A percentile compares a stretch with the other conserved stretches of the same genome.
Conservation (phyloP, 306 rosid genomes). For the Vigna unguiculata region DNA sequence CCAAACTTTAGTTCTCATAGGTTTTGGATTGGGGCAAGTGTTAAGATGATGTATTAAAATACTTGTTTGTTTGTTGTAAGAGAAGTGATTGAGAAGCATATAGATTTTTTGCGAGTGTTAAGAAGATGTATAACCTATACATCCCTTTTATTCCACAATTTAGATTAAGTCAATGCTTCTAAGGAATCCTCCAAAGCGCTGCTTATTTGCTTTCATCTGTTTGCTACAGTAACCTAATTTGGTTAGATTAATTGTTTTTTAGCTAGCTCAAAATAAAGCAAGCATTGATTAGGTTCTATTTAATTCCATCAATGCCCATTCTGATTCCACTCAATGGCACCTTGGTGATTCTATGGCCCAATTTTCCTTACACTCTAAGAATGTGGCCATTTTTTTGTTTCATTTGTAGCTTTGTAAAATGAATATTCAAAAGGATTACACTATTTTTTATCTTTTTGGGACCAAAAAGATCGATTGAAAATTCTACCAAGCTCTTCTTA, state of each 20-base stretch:
- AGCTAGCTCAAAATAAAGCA: slow-evolving; percentile 9
- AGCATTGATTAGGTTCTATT: neutral
- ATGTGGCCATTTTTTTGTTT: neutral
- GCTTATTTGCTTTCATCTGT: neutral
- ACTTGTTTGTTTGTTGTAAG: no score
- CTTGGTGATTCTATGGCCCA: neutral
- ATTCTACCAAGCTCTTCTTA: neutral
- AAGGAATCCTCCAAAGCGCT: neutral
- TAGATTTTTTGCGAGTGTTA: no score
- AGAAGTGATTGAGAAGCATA: no score
- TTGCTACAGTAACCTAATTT: neutral
- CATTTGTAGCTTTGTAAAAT: neutral
- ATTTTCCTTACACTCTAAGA: neutral
- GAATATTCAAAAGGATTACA: slow-evolving; percentile 10
- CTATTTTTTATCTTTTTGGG: neutral
- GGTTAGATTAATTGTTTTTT: neutral
- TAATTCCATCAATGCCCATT: neutral
- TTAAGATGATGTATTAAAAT: no score
- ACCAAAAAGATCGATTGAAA: slow-evolving; percentile 18
- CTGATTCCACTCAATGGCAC: neutral
- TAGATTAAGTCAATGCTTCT: neutral
- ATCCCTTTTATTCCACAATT: neutral
- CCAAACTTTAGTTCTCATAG: no score
- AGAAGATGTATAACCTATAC: neutral
- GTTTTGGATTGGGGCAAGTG: no score